Base-by-base conservation (phyloP, 371 early-diverging fungal species). In the Blyttiomyces sp. region DNA sequence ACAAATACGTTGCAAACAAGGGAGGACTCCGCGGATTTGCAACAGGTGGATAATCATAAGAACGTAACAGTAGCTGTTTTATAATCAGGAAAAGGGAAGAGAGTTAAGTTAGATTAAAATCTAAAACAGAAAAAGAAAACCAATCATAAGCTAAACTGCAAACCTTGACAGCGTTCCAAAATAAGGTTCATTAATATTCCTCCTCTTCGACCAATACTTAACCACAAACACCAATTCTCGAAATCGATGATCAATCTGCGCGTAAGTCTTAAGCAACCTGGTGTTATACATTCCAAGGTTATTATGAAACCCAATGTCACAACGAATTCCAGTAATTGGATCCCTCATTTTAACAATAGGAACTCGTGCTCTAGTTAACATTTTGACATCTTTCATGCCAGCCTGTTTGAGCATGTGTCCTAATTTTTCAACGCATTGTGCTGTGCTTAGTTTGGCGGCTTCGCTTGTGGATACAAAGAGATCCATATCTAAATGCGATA, bases 21-120 rank as follows among this genome's bases (percentile, higher is more conserved):
- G 72, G 2, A 71, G 61, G 4, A 71, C 68, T n/a, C 68, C 68
- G 21, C 72, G 64, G 13, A 59, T 21, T 63, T 72, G 72, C n/a
- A 72, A 61, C 28, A 72, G 49, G 54, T 68, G 65, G 27, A 68
- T 64, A 4, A 72, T 32, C 68, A 72, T 61, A 21, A 72, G 54
- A 26, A 63, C 57, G 42, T 62, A 68, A 36, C 72, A 72, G 61
- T 72, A 72, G 53, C 63, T 63, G 23, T 9, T 42, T 17, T 5
- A 31, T 5, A n/a, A n/a, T 11, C 19, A 7, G n/a, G 28, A 26
- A 31, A 39, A 26, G 23, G 5, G 19, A 31, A 45, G 11, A 13
- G 7, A 27, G 21, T 45, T 21, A 58, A n/a, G 24, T 7, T 33
- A 43, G 39, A 28, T n/a, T 30, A n/a, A 51, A 32, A n/a, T 7